A percentile compares a stretch with the other conserved stretches of the same genome.
These are phyloP conservation scores for Colletotrichum gloeosporioides DNA, from an alignment of 2,329 filamentous ascomycete species.

Conservation along the genomic window DNA sequence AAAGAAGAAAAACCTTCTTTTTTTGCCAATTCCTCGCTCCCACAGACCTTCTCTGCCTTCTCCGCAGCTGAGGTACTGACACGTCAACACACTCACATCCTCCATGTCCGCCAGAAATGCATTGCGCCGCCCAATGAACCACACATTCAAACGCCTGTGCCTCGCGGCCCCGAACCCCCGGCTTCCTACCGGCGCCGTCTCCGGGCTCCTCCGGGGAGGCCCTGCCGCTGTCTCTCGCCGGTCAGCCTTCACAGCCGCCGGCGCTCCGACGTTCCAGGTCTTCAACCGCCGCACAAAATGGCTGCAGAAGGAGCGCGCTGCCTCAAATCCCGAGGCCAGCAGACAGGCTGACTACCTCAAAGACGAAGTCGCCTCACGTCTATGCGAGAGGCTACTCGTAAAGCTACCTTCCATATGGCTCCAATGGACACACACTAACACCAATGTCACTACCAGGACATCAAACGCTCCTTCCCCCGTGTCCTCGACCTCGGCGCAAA, in stretches of 20 bases:
- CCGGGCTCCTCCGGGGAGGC: neutral
- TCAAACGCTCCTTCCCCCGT: constrained; percentile 84
- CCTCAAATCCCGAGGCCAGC: constrained; percentile 70
- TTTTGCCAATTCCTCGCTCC: neutral
- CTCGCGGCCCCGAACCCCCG: neutral
- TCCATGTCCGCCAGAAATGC: constrained; percentile 19
- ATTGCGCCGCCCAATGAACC: constrained; percentile 21
- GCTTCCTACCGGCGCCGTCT: neutral
- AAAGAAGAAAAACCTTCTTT: neutral
- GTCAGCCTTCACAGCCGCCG: constrained; percentile 75
- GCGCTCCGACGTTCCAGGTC: constrained; percentile 81
- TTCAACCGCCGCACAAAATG: constrained; percentile 91
- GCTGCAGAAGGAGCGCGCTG: constrained; percentile 89
- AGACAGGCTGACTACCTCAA: constrained; percentile 90
- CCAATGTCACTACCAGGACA: constrained; percentile 67
- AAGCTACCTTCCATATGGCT: neutral
- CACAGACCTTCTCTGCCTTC: neutral
- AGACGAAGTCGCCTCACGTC: constrained; percentile 84
- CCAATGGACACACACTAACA: neutral
- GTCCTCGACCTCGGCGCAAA: constrained; percentile 95
- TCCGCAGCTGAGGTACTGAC: neutral
- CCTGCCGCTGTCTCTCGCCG: constrained; percentile 39
- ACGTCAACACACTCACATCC: neutral
- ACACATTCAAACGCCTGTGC: constrained; percentile 13
- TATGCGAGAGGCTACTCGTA: constrained; percentile 87